Percentiles rank a stretch among this genome's conserved stretches.
phyloP scores from a whole-genome alignment of 352 stramenopile species.

The Pythium apleroticum region DNA sequence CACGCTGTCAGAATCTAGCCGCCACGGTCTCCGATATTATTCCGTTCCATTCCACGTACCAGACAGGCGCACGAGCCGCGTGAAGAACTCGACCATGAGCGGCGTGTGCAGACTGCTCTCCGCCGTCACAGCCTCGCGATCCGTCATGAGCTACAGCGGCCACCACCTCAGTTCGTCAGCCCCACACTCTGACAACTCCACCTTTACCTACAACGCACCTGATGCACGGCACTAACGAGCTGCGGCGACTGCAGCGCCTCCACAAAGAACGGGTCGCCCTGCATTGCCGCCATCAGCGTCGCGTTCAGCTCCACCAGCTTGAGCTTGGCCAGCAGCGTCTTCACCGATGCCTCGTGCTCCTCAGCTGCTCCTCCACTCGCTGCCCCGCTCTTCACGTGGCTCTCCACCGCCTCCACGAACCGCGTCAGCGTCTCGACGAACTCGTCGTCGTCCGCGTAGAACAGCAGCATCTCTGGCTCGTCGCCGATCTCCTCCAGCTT shows the following conservation, averaged over 20 bases:
- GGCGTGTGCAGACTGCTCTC: constrained; percentile 29
- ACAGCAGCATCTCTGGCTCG: constrained; percentile 66
- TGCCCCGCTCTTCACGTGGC: neutral
- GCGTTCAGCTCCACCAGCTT: constrained; percentile 46
- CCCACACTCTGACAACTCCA: too few species aligned
- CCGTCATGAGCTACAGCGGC: constrained; percentile 48
- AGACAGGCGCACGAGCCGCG: constrained; percentile 63
- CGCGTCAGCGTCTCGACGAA: constrained; percentile 36
- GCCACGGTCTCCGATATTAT: neutral
- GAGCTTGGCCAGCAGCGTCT: constrained; percentile 39
- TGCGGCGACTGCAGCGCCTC: constrained; percentile 46
- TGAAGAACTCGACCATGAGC: constrained; percentile 56
- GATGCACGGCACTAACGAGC: constrained; percentile 61
- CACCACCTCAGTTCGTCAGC: neutral
- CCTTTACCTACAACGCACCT: constrained; percentile 37
- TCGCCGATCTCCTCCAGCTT: constrained; percentile 61
- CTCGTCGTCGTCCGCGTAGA: constrained; percentile 52
- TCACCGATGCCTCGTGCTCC: neutral
- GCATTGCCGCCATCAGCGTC: constrained; percentile 60
- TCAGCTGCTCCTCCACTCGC: neutral
- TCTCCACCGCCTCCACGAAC: constrained; percentile 34
- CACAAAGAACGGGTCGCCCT: constrained; percentile 54
- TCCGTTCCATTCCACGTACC: constrained; percentile 28
- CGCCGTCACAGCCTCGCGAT: constrained; percentile 36
- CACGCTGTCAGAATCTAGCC: neutral